Base-by-base conservation (phyloP, 192 early-diverging fungal genomes). In the Coemansia reversa region DNA sequence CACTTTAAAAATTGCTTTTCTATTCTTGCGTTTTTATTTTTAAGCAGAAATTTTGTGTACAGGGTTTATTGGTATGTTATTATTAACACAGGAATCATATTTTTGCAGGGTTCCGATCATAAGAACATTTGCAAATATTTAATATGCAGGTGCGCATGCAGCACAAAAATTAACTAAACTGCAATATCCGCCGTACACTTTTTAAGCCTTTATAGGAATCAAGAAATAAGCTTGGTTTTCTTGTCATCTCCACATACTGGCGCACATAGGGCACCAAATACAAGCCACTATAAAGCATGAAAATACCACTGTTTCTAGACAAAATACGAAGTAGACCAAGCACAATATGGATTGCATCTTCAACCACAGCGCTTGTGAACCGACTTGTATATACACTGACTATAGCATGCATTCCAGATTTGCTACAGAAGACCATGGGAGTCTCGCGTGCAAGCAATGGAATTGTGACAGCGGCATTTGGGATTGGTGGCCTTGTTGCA, bases 311-410 rank as follows among this genome's bases (percentile, higher is more conserved):
- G 18, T 51, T 62, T 45, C 51, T 74, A 27, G 20, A 53, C 29
- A 50, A 45, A 14, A 65, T 80, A 18, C 67, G 77, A 66, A 80
- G 63, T 62, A 74, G 22, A 39, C 77, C 77, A 5, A 52, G 59
- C 5, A 80, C 77, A 12, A 69, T 80, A 48, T 80, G 77, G 77
- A 52, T 49, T 11, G 58, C 66, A 48, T 74, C 77, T 1, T 71
- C 77, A 8, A 11, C 62, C 14, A 72, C 70, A 19, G 77, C 72
- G 4, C 66, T 80, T 24, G 60, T 80, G 22, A 80, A 80, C 62
- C 56, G 77, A 29, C 72, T 80, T 7, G 62, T 80, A 24, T 75
- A 80, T 52, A 80, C 71, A 25, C 66, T 80, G 28, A 75, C 77
- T 8, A 72, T 80, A 12, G 72, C 77, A 23, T 80, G 72, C 22